Evolutionary conservation across 352 stramenopile genomes (phyloP), one percentile per base, ranked within the genome.

Genomic region (Blastocystis sp.): DNA sequence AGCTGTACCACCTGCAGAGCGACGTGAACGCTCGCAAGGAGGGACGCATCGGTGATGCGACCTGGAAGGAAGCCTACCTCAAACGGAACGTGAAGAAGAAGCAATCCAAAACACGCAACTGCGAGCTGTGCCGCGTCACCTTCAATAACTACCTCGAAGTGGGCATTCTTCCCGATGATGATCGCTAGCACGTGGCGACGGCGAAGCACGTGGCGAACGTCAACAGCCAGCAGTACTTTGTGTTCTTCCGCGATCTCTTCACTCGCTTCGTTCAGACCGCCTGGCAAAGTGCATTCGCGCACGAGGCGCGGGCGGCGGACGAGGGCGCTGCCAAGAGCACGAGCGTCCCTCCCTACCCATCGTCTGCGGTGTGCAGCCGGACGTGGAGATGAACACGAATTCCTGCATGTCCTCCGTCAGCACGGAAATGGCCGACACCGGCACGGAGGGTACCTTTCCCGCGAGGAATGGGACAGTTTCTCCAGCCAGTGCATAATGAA

Each of bases 61-160:
- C 48, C 2, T 84, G 56, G 52, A 28, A 45, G 17, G 74, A 84
- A 52, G 17, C 56, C 48, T 67, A 67, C 61, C 19, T 84, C 23
- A 67, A 69, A 5, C 28, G 60, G 38, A 84, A 43, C 61, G 56
- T 84, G 14, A 66, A 67, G 14, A 84, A 84, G 34, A 84, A 84
- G 21, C 74, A 84, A 53, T 41, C 60, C 14, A 67, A 69, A 7
- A 45, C 48, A 3, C 48, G 74, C 34, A 69, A 53, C 52, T 84
- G 74, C 41, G 74, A 84, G 9, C 74, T 84, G 9, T 84, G 74
- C 48, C 74, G n/a, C 61, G 45, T 84, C 38, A 53, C 65, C 28
- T 84, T 84, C 74, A 45, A 62, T 11, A 84, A 84, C 74, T 84
- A 84, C 38, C 19, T 67, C 28, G 45, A 84, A 7, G 74, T 84